Percentiles rank a stretch among this genome's conserved stretches.
These are phyloP conservation scores for Hymenoscyphus occultus DNA, from an alignment of 2,329 filamentous ascomycete genomes.

Conservation along the genomic window DNA sequence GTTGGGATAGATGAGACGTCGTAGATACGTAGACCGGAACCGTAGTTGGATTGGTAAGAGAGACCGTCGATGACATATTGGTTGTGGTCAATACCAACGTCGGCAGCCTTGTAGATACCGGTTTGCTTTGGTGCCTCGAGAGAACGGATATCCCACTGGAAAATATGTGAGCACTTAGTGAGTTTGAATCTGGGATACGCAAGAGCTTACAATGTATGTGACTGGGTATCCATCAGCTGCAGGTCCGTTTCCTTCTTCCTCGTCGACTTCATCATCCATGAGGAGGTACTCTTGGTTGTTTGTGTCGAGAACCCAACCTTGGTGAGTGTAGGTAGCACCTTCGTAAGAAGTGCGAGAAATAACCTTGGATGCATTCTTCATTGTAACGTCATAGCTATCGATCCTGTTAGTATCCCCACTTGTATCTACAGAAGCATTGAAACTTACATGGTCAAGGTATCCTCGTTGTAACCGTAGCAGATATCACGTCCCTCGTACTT, in stretches of 20 bases:
- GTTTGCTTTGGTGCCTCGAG: slow-evolving; percentile 42
- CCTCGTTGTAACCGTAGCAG: slow-evolving; percentile 29
- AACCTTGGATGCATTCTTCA: slow-evolving; percentile 38
- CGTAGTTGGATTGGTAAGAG: slow-evolving; percentile 49
- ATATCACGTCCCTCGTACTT: slow-evolving; percentile 21
- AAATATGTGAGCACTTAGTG: not conserved
- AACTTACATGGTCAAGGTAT: slow-evolving; percentile 40
- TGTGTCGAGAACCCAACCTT: slow-evolving; percentile 39
- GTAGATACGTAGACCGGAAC: slow-evolving; percentile 43
- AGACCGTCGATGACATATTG: slow-evolving; percentile 44
- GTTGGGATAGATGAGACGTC: slow-evolving; percentile 40
- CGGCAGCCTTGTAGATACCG: slow-evolving; percentile 41
- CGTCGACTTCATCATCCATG: slow-evolving; percentile 39
- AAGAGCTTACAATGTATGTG: slow-evolving; percentile 42
- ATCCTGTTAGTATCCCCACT: not conserved
- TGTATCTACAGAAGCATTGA: too few species aligned
- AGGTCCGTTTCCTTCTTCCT: slow-evolving; percentile 41
- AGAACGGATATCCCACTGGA: slow-evolving; percentile 42
- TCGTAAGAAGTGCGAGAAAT: slow-evolving; percentile 47
- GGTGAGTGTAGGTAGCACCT: slow-evolving; percentile 50
- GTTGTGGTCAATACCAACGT: slow-evolving; percentile 45
- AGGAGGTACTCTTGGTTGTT: slow-evolving; percentile 14
- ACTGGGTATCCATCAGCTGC: slow-evolving; percentile 45
- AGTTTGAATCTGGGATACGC: not conserved
- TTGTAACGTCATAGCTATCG: slow-evolving; percentile 41